Percentiles rank a stretch among this genome's conserved stretches.
Conservation (phyloP, 306 rosid species). For the Cicer judaicum region DNA sequence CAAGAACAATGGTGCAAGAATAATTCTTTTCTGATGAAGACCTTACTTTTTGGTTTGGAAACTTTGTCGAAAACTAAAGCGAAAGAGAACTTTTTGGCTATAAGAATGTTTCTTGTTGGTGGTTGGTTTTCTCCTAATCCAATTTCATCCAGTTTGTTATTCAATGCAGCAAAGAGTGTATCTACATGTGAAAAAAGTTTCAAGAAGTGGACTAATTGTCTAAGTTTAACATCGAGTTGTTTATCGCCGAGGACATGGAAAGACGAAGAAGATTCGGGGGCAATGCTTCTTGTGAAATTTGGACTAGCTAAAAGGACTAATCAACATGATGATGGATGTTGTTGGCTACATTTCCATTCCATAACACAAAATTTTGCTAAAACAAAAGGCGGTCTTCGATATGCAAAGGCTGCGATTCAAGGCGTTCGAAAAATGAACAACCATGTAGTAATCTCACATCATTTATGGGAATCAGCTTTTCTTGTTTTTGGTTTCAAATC, state of each 20-base stretch:
- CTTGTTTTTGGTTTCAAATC: conserved; percentile 91
- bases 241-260: conserved; percentile 69
- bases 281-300: conserved; percentile 64
- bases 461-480: conserved; percentile 86
- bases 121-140: conserved; percentile 85
- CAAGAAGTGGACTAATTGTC: conserved; percentile 60
- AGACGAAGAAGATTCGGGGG: conserved; percentile 72
- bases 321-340: conserved; percentile 58
- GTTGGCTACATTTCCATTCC: conserved; percentile 87
- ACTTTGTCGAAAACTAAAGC: conserved; percentile 59
- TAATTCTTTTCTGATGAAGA: conserved; percentile 79
- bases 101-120: conserved; percentile 75
- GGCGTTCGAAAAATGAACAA: conserved; percentile 66
- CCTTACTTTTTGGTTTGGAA: conserved; percentile 60
- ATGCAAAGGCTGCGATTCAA: conserved; percentile 70
- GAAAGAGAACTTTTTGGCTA: conserved; percentile 57
- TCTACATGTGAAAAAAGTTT: conserved; percentile 52
- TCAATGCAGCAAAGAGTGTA: conserved; percentile 64
- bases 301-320: conserved; percentile 69
- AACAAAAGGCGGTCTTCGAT: conserved; percentile 69
- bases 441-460: conserved; percentile 59
- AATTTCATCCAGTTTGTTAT: conserved; percentile 58
- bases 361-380: conserved; percentile 66
- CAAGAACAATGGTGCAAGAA: conserved; percentile 76
- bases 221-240: conserved; percentile 56